A percentile compares a stretch with the other conserved stretches of the same genome.
Conservation (phyloP, 306 rosid species). For the Sophora flavescens region DNA sequence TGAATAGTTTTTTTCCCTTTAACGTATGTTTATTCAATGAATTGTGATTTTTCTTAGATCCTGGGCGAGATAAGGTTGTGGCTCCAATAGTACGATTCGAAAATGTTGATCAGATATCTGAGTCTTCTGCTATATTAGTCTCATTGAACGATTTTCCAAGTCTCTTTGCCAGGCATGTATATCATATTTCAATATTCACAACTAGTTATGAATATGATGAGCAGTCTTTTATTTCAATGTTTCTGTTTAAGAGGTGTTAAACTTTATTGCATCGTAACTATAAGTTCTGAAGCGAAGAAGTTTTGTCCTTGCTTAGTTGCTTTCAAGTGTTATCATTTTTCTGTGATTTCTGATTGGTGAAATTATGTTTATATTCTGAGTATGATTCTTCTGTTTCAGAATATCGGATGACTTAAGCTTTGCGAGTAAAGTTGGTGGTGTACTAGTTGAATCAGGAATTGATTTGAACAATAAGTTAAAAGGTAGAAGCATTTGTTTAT, state of each 20-base stretch:
- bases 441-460: slow-evolving; percentile 65
- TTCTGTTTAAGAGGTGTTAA: slow-evolving; percentile 25
- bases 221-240: background rate
- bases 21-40: background rate
- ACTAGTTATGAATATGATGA: background rate
- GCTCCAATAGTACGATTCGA: slow-evolving; percentile 74
- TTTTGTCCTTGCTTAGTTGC: slow-evolving; percentile 39
- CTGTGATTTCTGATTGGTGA: slow-evolving; percentile 40
- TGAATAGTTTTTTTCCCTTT: slow-evolving; percentile 9
- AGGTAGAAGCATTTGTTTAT: slow-evolving; percentile 50
- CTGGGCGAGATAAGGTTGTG: slow-evolving; percentile 84
- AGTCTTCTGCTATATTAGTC: slow-evolving; percentile 72
- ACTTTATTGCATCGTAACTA: slow-evolving; percentile 27
- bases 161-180: slow-evolving; percentile 70
- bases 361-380: slow-evolving; percentile 24
- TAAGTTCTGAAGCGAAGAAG: slow-evolving; percentile 9
- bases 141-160: slow-evolving; percentile 70
- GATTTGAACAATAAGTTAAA: slow-evolving; percentile 49
- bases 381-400: slow-evolving; percentile 56
- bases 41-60: slow-evolving; percentile 59
- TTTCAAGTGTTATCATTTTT: slow-evolving; percentile 34
- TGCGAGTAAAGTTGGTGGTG: slow-evolving; percentile 69
- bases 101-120: slow-evolving; percentile 57
- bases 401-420: slow-evolving; percentile 63
- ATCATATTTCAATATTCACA: slow-evolving; percentile 21